phyloP scores from a whole-genome alignment of 2,329 filamentous ascomycete species.

The Colletotrichum truncatum region DNA sequence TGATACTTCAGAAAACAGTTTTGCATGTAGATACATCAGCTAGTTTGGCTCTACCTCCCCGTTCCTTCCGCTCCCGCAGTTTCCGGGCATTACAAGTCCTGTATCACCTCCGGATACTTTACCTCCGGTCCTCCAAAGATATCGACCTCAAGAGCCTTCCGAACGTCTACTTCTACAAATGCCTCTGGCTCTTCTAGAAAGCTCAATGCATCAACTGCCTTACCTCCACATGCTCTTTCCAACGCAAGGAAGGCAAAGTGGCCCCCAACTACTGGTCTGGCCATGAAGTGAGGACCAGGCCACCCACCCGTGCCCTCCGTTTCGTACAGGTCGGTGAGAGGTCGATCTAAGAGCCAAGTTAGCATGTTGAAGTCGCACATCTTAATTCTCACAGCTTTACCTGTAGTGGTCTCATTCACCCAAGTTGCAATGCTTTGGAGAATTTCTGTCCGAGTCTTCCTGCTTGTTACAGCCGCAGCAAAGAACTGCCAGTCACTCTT shows the following conservation, averaged over 20 bases:
- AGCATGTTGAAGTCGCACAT: background rate
- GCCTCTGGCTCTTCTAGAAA: conserved; percentile 52
- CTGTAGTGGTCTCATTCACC: conserved; percentile 83
- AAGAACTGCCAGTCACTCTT: conserved; percentile 96
- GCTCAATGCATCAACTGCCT: conserved; percentile 65
- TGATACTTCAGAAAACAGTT: too few relatives aligned
- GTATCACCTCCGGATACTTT: background rate
- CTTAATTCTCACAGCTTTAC: conserved; percentile 43
- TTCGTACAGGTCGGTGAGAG: conserved; percentile 84
- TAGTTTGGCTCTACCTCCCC: too few relatives aligned
- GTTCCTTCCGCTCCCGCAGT: too few relatives aligned
- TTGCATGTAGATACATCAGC: too few relatives aligned
- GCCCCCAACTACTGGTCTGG: conserved; percentile 83
- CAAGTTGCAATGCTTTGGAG: conserved; percentile 78
- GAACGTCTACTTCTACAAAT: conserved; percentile 44
- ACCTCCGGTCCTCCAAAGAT: conserved; percentile 29
- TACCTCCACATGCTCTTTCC: conserved; percentile 79
- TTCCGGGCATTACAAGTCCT: conserved; percentile 6
- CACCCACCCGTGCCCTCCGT: conserved; percentile 82
- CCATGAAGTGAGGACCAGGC: conserved; percentile 80
- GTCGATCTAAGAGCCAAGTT: conserved; percentile 60
- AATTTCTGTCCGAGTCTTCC: conserved; percentile 74
- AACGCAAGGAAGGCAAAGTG: conserved; percentile 89
- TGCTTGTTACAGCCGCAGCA: conserved; percentile 80
- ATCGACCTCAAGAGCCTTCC: conserved; percentile 39